Conservation (phyloP, 768 basidiomycete species). For the Mycena floridula region DNA sequence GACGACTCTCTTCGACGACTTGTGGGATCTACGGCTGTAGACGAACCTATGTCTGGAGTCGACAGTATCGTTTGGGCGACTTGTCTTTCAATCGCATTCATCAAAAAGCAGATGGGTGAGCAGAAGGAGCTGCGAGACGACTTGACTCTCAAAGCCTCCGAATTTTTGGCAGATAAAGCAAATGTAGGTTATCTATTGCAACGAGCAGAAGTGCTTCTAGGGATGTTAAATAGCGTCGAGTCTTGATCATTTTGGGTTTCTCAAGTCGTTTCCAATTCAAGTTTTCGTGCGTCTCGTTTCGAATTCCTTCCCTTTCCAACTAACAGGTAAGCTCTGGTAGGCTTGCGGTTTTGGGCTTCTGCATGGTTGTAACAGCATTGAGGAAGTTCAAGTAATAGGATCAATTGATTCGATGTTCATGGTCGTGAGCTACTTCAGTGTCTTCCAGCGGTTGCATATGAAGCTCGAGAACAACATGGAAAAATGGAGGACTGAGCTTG, state of each 20-base stretch:
- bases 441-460: too few relatives aligned
- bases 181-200: neutral
- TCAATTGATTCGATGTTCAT: too few relatives aligned
- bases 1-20: slow-evolving; percentile 24
- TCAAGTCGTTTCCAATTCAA: slow-evolving; percentile 11
- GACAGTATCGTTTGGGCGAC: slow-evolving; percentile 42
- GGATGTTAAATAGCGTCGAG: too few relatives aligned
- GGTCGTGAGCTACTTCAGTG: too few relatives aligned
- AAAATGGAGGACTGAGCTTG: too few relatives aligned
- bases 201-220: neutral
- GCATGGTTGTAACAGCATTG: too few relatives aligned
- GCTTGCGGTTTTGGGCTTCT: too few relatives aligned
- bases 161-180: slow-evolving; percentile 23
- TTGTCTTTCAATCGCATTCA: slow-evolving; percentile 37
- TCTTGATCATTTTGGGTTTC: neutral
- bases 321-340: too few relatives aligned
- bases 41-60: slow-evolving; percentile 22
- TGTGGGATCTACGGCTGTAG: slow-evolving; percentile 27
- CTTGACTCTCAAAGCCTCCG: slow-evolving; percentile 33
- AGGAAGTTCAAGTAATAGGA: too few relatives aligned
- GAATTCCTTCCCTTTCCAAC: too few relatives aligned
- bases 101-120: slow-evolving; percentile 29
- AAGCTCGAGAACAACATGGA: too few relatives aligned
- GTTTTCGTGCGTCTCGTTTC: slow-evolving; percentile 22
- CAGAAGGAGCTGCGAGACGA: slow-evolving; percentile 37